phyloP scores from a whole-genome alignment of 768 basidiomycete genomes.

The Pholiota molesta region DNA sequence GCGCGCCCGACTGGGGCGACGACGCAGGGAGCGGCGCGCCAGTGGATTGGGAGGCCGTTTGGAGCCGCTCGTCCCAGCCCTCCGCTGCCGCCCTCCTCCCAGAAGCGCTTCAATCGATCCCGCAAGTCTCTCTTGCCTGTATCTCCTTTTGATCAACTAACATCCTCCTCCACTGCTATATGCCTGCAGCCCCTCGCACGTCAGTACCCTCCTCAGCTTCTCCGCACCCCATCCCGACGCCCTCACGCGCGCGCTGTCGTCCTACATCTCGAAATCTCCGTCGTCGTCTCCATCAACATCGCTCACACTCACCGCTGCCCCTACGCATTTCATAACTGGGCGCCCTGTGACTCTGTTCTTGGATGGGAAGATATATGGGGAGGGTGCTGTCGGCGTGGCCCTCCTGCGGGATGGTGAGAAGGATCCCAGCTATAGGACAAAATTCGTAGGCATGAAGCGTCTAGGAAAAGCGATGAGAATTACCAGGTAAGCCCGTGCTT shows the following conservation, averaged over 20 bases:
- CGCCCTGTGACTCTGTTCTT: conserved; percentile 70
- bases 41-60: conserved; percentile 22
- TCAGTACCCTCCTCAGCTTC: conserved; percentile 34
- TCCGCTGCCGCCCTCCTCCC: conserved; percentile 7
- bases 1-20: not conserved
- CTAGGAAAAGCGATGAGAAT: conserved; percentile 54
- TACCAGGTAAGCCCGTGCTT: conserved; percentile 52
- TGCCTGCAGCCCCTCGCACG: conserved; percentile 28
- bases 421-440: conserved; percentile 19
- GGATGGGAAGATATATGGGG: conserved; percentile 53
- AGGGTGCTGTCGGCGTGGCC: conserved; percentile 75
- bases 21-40: conserved; percentile 18
- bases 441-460: conserved; percentile 43
- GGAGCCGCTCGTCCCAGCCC: conserved; percentile 39
- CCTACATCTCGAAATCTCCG: conserved; percentile 30
- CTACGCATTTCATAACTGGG: conserved; percentile 82
- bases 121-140: conserved; percentile 16
- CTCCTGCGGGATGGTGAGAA: conserved; percentile 25
- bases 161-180: not conserved
- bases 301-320: conserved; percentile 70
- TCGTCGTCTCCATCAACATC: conserved; percentile 46
- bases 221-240: conserved; percentile 24
- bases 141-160: conserved; percentile 6
- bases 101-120: conserved; percentile 8
- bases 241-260: conserved; percentile 38